Evolutionary conservation across 768 basidiomycete species (phyloP).

Genomic region (Mycena metata): DNA sequence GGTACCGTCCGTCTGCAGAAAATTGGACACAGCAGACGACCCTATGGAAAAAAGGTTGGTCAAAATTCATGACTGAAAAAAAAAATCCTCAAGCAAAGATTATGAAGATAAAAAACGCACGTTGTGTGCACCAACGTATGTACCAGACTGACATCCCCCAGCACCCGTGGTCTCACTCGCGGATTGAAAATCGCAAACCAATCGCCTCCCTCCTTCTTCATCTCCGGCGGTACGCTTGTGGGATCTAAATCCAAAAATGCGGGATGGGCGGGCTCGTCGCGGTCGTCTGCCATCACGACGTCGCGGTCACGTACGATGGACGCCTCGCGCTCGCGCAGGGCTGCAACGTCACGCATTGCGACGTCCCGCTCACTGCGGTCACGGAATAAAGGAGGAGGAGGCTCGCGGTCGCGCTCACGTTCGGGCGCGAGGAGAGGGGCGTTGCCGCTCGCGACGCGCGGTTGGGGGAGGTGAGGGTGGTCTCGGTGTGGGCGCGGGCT

Average conservation of each 20-base stretch:
- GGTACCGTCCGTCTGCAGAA: constrained; percentile 90
- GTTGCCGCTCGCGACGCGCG: background rate
- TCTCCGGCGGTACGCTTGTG: constrained; percentile 61
- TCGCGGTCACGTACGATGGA: too few species aligned
- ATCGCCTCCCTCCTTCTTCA: constrained; percentile 78
- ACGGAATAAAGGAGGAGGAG: too few species aligned
- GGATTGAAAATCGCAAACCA: constrained; percentile 92
- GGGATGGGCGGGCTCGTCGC: background rate
- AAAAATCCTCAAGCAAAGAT: background rate
- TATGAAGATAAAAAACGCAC: constrained; percentile 54
- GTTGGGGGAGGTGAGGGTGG: constrained; percentile 14
- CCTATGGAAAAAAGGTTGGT: constrained; percentile 41
- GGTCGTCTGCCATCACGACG: too few species aligned
- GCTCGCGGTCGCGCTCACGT: too few species aligned
- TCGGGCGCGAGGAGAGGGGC: too few species aligned
- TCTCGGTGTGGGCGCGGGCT: constrained; percentile 24
- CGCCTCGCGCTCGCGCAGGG: too few species aligned
- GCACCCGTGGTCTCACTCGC: constrained; percentile 66
- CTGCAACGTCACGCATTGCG: too few species aligned
- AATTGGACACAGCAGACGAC: constrained; percentile 93
- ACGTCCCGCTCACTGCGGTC: too few species aligned
- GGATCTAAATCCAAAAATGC: constrained; percentile 63
- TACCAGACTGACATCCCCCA: constrained; percentile 79
- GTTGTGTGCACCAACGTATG: constrained; percentile 89
- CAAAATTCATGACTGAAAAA: background rate